phyloP scores from a whole-genome alignment of 805 yeast genomes.

The Candida sphagnicola region DNA sequence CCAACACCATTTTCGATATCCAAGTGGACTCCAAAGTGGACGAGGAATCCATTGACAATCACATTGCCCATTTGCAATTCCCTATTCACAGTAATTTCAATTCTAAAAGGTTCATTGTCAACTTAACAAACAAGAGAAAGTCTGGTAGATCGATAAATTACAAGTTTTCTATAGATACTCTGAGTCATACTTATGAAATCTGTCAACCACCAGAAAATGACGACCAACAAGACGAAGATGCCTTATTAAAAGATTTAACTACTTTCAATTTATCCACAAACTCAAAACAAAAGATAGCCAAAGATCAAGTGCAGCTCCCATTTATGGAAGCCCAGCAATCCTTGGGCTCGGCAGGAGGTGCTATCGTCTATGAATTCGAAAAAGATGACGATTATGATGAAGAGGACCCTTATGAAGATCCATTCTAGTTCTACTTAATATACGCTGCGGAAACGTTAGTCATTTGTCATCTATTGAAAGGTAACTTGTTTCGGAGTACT shows the following conservation, averaged over 20 bases:
- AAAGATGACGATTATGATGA: conserved; percentile 98
- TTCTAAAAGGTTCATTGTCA: conserved; percentile 39
- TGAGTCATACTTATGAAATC: conserved; percentile 38
- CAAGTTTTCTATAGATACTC: conserved; percentile 49
- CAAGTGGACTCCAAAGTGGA: conserved; percentile 41
- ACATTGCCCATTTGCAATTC: conserved; percentile 37
- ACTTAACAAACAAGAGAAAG: conserved; percentile 67
- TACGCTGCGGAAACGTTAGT: too few relatives aligned
- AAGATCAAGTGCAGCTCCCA: conserved; percentile 88
- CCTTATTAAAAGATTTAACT: conserved; percentile 65
- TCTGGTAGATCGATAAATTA: conserved; percentile 76
- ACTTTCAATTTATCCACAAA: conserved; percentile 83
- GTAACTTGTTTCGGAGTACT: too few relatives aligned
- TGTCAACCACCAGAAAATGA: conserved; percentile 17
- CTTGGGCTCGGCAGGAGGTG: conserved; percentile 67
- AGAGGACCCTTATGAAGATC: conserved; percentile 97
- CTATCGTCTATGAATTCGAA: conserved; percentile 92
- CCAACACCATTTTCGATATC: conserved; percentile 68
- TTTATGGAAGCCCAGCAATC: conserved; percentile 81
- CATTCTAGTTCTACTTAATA: neutral
- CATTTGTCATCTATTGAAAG: too few relatives aligned
- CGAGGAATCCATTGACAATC: conserved; percentile 45
- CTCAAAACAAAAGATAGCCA: conserved; percentile 69
- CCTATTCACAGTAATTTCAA: conserved; percentile 48
- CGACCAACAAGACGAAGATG: conserved; percentile 42